Base-by-base conservation (phyloP, 179 eudicot genomes). In the Vitellaria paradoxa region DNA sequence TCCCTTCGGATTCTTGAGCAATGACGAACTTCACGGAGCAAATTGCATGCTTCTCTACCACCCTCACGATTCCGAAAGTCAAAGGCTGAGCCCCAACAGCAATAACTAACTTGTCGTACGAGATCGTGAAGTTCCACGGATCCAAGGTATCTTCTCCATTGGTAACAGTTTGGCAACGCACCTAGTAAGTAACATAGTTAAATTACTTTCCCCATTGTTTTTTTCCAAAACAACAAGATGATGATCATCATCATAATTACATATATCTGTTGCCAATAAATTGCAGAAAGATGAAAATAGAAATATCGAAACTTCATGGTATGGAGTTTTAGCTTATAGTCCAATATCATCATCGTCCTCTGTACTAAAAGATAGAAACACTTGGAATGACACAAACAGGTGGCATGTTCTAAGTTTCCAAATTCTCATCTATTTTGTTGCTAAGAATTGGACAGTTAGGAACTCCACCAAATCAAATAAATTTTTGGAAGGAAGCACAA, bases 1-100 rank as follows among this genome's bases (percentile, higher is more conserved):
- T 91, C 77, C 98, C 89, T 73, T 97, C 84, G 75, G 94, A 93
- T 79, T 96, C 94, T 73, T 96, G 99, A 68, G 99, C 99, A 86
- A n/a, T 96, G 94, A 84, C 92, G 82, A 81, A 96, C 99, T 87
- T 96, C 99, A 49, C 98, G 96, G 49, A 96, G 98, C 76, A 96
- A 96, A 76, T 84, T 9, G 98, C 98, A 78, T 96, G 91, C 70
- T 96, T 94, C 24, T 81, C 70, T 50, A 94, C n/a, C 99, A 65
- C 99, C 99, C n/a, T 83, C n/a, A n/a, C 84, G 73, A 94, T 96
- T 50, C 97, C 98, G 84, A 96, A 96, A 23, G 99, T 96, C 3
- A 92, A 86, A 47, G 98, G 93, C 71, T 93, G 81, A 63, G 99
- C 94, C 68, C 99, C 98, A n/a, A 55, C 90, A 83, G 98, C 99